These are phyloP conservation scores for Paracorniculantispora psalliotae DNA, from an alignment of 2,329 filamentous ascomycete genomes.

Conservation along the genomic window DNA sequence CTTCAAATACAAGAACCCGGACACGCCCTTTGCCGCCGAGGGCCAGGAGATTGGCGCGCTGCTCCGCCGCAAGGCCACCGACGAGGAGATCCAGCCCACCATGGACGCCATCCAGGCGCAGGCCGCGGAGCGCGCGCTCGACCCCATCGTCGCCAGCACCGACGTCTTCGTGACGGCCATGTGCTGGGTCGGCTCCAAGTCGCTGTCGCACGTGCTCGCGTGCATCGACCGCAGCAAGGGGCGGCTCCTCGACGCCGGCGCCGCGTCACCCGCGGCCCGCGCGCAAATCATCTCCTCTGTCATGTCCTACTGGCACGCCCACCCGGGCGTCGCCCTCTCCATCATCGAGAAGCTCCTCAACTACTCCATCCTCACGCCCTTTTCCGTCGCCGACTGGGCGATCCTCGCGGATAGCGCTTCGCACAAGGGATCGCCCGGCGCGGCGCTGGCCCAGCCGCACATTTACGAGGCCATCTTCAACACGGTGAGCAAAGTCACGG, in stretches of 20 bases:
- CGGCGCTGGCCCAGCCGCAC: constrained; percentile 66
- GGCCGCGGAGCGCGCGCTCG: constrained; percentile 65
- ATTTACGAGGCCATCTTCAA: constrained; percentile 86
- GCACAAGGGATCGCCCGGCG: constrained; percentile 49
- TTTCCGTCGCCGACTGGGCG: constrained; percentile 85
- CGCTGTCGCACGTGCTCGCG: constrained; percentile 88
- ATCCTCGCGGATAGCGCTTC: constrained; percentile 55
- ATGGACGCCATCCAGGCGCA: constrained; percentile 78
- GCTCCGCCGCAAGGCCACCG: constrained; percentile 76
- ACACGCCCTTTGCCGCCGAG: constrained; percentile 75
- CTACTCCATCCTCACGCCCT: constrained; percentile 87
- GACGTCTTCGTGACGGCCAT: constrained; percentile 93
- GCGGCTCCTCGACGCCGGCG: constrained; percentile 73
- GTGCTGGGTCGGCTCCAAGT: constrained; percentile 91
- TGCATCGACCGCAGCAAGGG: constrained; percentile 95
- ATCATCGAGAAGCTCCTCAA: constrained; percentile 97
- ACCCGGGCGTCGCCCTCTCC: constrained; percentile 85
- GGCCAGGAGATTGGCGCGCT: constrained; percentile 77
- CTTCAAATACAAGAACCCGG: constrained; percentile 81
- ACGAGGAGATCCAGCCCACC: constrained; percentile 79
- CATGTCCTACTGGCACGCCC: constrained; percentile 87
- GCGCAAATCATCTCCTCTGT: constrained; percentile 87
- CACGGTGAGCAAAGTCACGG: constrained; percentile 86
- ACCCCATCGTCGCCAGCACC: constrained; percentile 79
- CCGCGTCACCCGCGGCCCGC: constrained; percentile 68